Percentiles rank a stretch among this genome's conserved stretches.
phyloP scores from a whole-genome alignment of 2,329 filamentous ascomycete genomes.

The Scortechinia acanthostroma region DNA sequence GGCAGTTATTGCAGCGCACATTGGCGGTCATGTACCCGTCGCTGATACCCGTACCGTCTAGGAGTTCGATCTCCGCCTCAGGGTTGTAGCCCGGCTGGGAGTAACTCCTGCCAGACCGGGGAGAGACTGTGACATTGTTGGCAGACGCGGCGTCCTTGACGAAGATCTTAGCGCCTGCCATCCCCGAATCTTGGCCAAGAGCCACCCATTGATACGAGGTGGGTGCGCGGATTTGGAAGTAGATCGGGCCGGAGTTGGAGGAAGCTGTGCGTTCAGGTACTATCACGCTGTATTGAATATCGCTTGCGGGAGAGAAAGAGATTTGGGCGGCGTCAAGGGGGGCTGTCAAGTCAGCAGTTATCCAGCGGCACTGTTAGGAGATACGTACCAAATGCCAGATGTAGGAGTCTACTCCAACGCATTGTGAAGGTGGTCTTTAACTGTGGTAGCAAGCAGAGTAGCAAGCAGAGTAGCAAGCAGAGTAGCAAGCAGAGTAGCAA shows the following conservation, averaged over 20 bases:
- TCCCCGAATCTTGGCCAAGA: slow-evolving; percentile 44
- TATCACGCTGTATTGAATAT: slow-evolving; percentile 47
- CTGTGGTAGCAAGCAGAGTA: no score
- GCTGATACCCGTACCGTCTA: slow-evolving; percentile 49
- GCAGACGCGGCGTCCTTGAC: slow-evolving; percentile 49
- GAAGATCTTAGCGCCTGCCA: slow-evolving; percentile 53
- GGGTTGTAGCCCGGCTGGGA: slow-evolving; percentile 35
- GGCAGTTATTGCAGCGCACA: slow-evolving; percentile 43
- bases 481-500: no score
- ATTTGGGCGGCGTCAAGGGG: no score
- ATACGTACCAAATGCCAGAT: no score
- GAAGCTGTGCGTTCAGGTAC: slow-evolving; percentile 40
- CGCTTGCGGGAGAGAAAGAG: no score
- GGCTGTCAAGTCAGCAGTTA: no score
- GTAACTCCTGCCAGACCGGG: slow-evolving; percentile 39
- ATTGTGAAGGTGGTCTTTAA: no score
- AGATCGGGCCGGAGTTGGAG: slow-evolving; percentile 44
- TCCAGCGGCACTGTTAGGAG: no score
- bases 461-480: no score
- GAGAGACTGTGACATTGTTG: slow-evolving; percentile 55
- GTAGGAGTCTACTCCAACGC: no score
- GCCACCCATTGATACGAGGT: slow-evolving; percentile 45
- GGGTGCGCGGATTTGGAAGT: slow-evolving; percentile 51
- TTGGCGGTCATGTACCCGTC: slow-evolving; percentile 50
- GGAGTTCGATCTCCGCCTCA: slow-evolving; percentile 36